Percentiles rank a stretch among this genome's conserved stretches.
These are phyloP conservation scores for Neurospora sp. DNA, from an alignment of 495 filamentous ascomycete species.

Conservation along the genomic window DNA sequence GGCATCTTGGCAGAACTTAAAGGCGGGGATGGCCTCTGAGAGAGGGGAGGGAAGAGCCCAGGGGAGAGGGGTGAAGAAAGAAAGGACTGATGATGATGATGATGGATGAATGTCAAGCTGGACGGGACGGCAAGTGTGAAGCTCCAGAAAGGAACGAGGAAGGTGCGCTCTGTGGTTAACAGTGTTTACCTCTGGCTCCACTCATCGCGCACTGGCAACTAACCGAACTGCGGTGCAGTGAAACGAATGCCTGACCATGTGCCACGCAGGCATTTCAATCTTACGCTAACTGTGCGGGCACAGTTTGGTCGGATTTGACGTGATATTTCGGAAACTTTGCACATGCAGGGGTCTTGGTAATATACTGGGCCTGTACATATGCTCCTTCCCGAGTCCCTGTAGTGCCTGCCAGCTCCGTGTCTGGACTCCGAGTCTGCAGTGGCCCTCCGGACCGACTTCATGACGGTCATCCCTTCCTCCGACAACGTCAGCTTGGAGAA, in stretches of 20 bases:
- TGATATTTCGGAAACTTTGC: neutral
- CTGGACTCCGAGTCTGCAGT: neutral
- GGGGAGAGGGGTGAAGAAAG: neutral
- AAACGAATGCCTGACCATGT: neutral
- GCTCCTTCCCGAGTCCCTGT: neutral
- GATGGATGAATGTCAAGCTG: neutral
- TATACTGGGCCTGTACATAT: neutral
- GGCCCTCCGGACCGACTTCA: neutral
- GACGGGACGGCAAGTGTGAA: neutral
- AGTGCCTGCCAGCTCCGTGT: neutral
- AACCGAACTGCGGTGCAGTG: neutral
- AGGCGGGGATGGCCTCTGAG: neutral
- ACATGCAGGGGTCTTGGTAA: neutral
- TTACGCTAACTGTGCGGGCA: constrained; percentile 9
- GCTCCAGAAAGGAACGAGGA: neutral
- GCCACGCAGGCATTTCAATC: neutral
- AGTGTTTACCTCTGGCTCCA: neutral
- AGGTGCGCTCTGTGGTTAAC: neutral
- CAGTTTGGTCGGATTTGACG: neutral
- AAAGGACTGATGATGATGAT: neutral
- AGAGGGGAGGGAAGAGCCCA: neutral
- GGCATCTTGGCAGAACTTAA: neutral
- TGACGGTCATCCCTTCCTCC: neutral
- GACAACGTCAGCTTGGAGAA: neutral
- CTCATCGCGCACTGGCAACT: neutral